Base-by-base conservation (phyloP, 768 basidiomycete genomes). In the Pleurotus platypus region DNA sequence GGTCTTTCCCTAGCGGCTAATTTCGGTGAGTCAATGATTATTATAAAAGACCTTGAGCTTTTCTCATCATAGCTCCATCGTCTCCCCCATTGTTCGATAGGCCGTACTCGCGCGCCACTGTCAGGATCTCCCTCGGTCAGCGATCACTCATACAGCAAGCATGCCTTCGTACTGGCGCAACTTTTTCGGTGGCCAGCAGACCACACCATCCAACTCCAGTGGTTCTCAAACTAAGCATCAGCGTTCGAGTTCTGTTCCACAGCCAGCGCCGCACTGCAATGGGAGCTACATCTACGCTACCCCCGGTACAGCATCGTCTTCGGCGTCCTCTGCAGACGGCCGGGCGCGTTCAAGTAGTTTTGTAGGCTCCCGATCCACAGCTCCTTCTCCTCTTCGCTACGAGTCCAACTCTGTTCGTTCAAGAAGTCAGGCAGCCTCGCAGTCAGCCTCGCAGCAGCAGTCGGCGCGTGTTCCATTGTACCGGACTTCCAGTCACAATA, bases 91-190 rank as follows among this genome's bases (percentile, higher is more conserved):
- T 45, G 20, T 51, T 51, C 51, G 35, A 13, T 54, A 18, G 15
- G 37, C 51, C 16, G 35, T 40, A 38, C 20, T 42, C 18, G 27
- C 51, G 39, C 39, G 38, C 27, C 22, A 20, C 42, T 42, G 37
- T 42, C 39, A 42, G 18, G 37, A 42, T 54, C 39, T 30, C 39
- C 37, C n/a, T 38, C 18, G 12, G 20, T 13, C 42, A 54, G 51
- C 26, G n/a, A 53, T 35, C 50, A 35, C 6, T 24, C n/a, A n/a
- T 47, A 61, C 55, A 35, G 3, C 30, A 35, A 11, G 8, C 57
- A 82, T 82, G 80, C 73, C 79, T 49, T 76, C 81, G 35, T 78
- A 79, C 70, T 64, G 83, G 57, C 81, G 81, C 59, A 78, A 42
- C 57, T 57, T 64, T 57, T 59, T 62, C 40, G 50, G 50, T 48